Evolutionary conservation across 352 stramenopile genomes (phyloP), one percentile per base, ranked within the genome.

Genomic region (Phytopythium ostracodes): DNA sequence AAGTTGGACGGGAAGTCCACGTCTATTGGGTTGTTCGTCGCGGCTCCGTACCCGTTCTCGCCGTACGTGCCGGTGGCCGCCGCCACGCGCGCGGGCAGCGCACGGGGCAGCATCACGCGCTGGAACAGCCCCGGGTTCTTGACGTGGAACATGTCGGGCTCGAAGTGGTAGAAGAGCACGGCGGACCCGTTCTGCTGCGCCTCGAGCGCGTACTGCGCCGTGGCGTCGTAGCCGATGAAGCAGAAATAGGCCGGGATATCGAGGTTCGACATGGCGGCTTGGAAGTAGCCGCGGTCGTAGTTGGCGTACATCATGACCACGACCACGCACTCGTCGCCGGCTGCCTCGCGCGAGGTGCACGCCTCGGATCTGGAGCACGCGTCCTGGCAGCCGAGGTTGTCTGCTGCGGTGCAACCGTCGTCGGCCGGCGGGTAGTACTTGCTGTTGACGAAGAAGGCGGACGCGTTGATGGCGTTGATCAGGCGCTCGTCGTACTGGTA

Each of bases 221-320:
- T 60, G 12, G 56, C 72, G 10, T 56, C 64, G 42, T 84, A 83
- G 0, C 76, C 76, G 24, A 85, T 49, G 51, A 87, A 89, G 64
- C 77, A 89, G 38, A 89, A 87, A 67, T 88, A 89, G 0, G 80
- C 73, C 4, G 78, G 78, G 12, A 89, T 73, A 12, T 65, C 59
- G 15, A 79, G 43, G 67, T 88, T 89, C 18, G 65, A 60, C 18
- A 88, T 43, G 17, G 77, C 59, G 0, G 77, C 66, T 47, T 82
- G 75, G 29, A 85, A 66, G 29, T 78, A 89, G 0, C 70, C 77
- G 2, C 62, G 63, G 27, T 88, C 77, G 35, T 71, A 84, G 11
- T 63, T 71, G 35, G 66, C 58, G 52, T 68, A 65, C 73, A 86
- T 86, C 59, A 89, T 67, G 4, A 65, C 58, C 22, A 89, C 46